Percentiles rank a stretch among this genome's conserved stretches.
Conservation (phyloP, 1,284 basidiomycete species). For the Trichosporon ovoides region DNA sequence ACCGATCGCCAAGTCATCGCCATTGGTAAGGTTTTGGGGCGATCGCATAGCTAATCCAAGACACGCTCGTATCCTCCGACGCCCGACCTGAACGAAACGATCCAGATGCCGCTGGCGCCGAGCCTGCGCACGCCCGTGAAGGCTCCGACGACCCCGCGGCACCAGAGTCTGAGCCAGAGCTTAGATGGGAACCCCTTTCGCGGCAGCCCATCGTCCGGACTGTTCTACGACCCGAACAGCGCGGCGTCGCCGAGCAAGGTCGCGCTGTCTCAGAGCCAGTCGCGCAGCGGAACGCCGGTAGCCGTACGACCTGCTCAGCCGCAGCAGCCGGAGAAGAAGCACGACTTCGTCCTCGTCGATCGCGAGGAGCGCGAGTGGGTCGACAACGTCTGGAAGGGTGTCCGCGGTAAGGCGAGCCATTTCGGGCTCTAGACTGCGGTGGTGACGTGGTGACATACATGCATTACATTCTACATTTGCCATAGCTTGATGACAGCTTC, state of each 20-base stretch:
- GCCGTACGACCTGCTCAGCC: conserved; percentile 8
- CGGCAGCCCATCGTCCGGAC: conserved; percentile 21
- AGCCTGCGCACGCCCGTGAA: not conserved
- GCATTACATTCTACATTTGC: not conserved
- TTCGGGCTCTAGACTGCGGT: conserved; percentile 19
- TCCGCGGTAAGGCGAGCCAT: conserved; percentile 34
- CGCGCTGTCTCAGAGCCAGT: not conserved
- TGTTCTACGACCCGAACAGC: conserved; percentile 31
- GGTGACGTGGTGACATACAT: not conserved
- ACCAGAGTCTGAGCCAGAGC: not conserved
- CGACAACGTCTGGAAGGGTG: conserved; percentile 44
- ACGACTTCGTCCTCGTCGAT: conserved; percentile 36
- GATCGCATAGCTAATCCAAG: conserved; percentile 9
- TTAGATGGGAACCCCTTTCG: not conserved
- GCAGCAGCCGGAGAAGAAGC: conserved; percentile 6
- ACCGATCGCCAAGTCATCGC: conserved; percentile 32
- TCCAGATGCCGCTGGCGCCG: not conserved
- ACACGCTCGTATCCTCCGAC: conserved; percentile 13
- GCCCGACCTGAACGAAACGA: conserved; percentile 6
- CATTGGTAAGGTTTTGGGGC: conserved; percentile 28
- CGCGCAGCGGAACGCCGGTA: not conserved
- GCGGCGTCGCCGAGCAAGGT: conserved; percentile 14
- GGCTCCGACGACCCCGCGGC: not conserved
- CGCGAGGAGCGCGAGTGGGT: conserved; percentile 45
- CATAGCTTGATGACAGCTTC: conserved; percentile 15